A percentile compares a stretch with the other conserved stretches of the same genome.
These are phyloP conservation scores for Phaeosphaeriaceae sp. DNA, from an alignment of 2,329 filamentous ascomycete species.

Conservation along the genomic window DNA sequence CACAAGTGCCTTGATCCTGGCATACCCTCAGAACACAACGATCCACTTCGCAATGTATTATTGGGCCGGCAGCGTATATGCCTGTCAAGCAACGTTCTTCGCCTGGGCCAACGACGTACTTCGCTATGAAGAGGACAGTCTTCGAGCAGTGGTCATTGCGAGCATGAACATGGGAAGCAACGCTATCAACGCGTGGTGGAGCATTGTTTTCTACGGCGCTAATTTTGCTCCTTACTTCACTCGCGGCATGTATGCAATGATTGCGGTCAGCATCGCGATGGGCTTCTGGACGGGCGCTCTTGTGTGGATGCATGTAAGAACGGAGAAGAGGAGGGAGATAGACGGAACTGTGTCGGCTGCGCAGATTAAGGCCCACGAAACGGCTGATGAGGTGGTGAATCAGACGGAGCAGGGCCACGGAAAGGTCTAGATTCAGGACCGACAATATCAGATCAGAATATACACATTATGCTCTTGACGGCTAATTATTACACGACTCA, in stretches of 20 bases:
- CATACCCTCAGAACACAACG: slow-evolving; percentile 58
- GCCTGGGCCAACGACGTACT: slow-evolving; percentile 78
- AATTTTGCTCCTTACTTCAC: slow-evolving; percentile 72
- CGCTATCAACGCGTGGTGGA: slow-evolving; percentile 77
- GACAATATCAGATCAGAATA: neutral
- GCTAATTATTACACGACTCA: neutral
- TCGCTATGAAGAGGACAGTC: slow-evolving; percentile 68
- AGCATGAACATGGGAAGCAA: slow-evolving; percentile 70
- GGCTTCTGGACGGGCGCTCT: slow-evolving; percentile 66
- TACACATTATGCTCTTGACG: neutral
- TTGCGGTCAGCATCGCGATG: slow-evolving; percentile 67
- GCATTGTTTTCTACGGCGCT: slow-evolving; percentile 73
- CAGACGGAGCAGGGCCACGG: slow-evolving; percentile 9
- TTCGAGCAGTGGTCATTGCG: slow-evolving; percentile 72
- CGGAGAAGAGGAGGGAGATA: slow-evolving; percentile 45
- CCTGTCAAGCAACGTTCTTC: slow-evolving; percentile 77
- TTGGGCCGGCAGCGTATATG: slow-evolving; percentile 74
- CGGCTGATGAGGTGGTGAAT: slow-evolving; percentile 9
- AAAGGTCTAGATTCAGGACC: slow-evolving; percentile 11
- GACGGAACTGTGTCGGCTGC: slow-evolving; percentile 11
- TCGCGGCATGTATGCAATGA: slow-evolving; percentile 79
- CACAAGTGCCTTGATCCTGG: slow-evolving; percentile 69
- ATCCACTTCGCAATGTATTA: slow-evolving; percentile 73
- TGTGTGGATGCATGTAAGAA: slow-evolving; percentile 54
- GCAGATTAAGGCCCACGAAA: slow-evolving; percentile 14